Evolutionary conservation across 768 basidiomycete genomes (phyloP).

Genomic region (Trametes elegans): DNA sequence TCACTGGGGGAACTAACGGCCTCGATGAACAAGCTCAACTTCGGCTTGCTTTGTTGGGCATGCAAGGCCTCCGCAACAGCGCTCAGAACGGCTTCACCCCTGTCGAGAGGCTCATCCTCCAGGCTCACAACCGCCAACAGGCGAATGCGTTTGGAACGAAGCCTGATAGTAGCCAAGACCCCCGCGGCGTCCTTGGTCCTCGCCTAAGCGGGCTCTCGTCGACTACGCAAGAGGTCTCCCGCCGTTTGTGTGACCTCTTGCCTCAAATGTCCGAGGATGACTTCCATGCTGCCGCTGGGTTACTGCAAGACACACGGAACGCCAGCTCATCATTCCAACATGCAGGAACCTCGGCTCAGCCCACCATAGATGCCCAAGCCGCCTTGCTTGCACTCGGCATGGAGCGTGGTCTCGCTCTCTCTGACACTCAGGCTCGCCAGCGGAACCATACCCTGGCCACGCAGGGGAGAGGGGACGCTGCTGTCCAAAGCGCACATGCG

Average conservation of each 20-base stretch:
- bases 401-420: constrained; percentile 3
- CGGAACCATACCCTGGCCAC: constrained; percentile 28
- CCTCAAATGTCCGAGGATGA: constrained; percentile 36
- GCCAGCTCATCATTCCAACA: neutral
- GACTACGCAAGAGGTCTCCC: neutral
- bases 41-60: constrained; percentile 16
- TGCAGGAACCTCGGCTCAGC: neutral
- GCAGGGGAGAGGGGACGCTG: constrained; percentile 19
- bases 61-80: constrained; percentile 24
- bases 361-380: neutral
- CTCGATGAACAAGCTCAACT: constrained; percentile 17
- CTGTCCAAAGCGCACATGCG: constrained; percentile 18
- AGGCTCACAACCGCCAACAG: constrained; percentile 39
- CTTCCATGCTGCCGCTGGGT: constrained; percentile 30
- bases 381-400: constrained; percentile 10
- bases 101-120: constrained; percentile 67
- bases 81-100: constrained; percentile 61
- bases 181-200: neutral
- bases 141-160: constrained; percentile 29
- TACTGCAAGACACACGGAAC: neutral
- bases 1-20: neutral
- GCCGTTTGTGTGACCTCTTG: constrained; percentile 22
- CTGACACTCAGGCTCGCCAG: constrained; percentile 18
- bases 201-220: neutral
- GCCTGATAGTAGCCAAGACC: constrained; percentile 21